Conservation (phyloP, 768 basidiomycete genomes). For the Pleurotus salmoneostramineus region DNA sequence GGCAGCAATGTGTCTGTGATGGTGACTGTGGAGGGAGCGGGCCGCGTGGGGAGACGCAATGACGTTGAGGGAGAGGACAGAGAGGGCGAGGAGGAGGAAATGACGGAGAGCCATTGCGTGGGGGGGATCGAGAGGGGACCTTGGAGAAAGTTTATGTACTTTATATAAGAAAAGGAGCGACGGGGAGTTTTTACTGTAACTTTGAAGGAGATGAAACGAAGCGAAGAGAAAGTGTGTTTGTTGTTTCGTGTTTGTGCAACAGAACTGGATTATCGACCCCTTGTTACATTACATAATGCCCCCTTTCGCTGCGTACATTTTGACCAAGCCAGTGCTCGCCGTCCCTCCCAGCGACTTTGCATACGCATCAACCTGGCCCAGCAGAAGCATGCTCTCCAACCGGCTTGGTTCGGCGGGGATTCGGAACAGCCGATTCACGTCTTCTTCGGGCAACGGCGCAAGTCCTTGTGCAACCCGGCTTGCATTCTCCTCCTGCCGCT, state of each 20-base stretch:
- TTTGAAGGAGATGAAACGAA: conserved; percentile 1
- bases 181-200: background rate
- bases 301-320: conserved; percentile 74
- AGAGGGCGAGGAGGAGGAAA: conserved; percentile 35
- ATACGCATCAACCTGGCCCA: conserved; percentile 86
- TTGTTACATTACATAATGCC: background rate
- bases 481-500: conserved; percentile 87
- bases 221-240: background rate
- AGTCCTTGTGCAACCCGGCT: conserved; percentile 77
- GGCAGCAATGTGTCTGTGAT: conserved; percentile 41
- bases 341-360: conserved; percentile 71
- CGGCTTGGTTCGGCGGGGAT: conserved; percentile 87
- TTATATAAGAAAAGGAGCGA: conserved; percentile 13
- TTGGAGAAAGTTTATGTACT: conserved; percentile 12
- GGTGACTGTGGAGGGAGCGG: conserved; percentile 23
- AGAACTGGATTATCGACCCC: background rate
- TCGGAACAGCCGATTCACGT: conserved; percentile 80
- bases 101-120: conserved; percentile 37
- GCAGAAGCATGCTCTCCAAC: conserved; percentile 78
- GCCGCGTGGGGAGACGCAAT: conserved; percentile 37
- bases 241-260: conserved; percentile 4
- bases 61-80: conserved; percentile 29
- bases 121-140: conserved; percentile 29
- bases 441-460: conserved; percentile 83
- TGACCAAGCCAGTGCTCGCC: conserved; percentile 65